phyloP scores from a whole-genome alignment of 2,329 filamentous ascomycete genomes.

The Trichoderma sp. region DNA sequence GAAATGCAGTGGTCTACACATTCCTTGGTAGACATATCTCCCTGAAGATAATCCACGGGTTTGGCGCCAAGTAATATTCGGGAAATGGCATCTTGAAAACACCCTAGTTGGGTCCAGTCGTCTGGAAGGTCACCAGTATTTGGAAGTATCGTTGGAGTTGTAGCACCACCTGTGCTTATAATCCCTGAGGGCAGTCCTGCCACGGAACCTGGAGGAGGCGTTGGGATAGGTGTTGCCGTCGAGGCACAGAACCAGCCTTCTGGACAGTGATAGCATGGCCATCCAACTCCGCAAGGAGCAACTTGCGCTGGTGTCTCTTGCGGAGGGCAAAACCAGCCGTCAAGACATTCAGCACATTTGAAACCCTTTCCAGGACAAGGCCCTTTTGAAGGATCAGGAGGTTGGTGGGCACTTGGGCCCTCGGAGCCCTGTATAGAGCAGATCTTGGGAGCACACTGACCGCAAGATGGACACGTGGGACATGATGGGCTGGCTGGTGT shows the following conservation, averaged over 20 bases:
- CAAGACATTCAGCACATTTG: slow-evolving; percentile 31
- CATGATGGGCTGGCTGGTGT: slow-evolving; percentile 16
- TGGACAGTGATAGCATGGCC: slow-evolving; percentile 34
- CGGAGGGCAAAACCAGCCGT: slow-evolving; percentile 35
- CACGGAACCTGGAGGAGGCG: not conserved
- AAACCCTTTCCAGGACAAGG: slow-evolving; percentile 31
- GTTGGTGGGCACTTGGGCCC: not conserved
- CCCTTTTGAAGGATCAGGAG: slow-evolving; percentile 16
- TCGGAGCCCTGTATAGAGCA: not conserved
- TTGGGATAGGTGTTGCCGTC: not conserved
- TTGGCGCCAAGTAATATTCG: slow-evolving; percentile 26
- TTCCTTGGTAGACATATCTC: slow-evolving; percentile 47
- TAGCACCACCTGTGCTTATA: not conserved
- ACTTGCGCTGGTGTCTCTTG: slow-evolving; percentile 32
- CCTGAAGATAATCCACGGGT: slow-evolving; percentile 29
- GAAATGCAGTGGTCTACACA: slow-evolving; percentile 49
- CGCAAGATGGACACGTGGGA: slow-evolving; percentile 25
- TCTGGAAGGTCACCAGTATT: not conserved
- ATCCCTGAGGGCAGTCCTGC: not conserved
- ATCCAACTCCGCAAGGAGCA: slow-evolving; percentile 32
- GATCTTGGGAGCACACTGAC: slow-evolving; percentile 8
- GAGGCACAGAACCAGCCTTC: slow-evolving; percentile 32
- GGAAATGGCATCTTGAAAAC: slow-evolving; percentile 31
- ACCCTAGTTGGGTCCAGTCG: slow-evolving; percentile 34
- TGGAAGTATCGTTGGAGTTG: not conserved